Evolutionary conservation across 1,284 basidiomycete species (phyloP), one percentile per base, ranked within the genome.

Genomic region (Cystobasidium sp.): DNA sequence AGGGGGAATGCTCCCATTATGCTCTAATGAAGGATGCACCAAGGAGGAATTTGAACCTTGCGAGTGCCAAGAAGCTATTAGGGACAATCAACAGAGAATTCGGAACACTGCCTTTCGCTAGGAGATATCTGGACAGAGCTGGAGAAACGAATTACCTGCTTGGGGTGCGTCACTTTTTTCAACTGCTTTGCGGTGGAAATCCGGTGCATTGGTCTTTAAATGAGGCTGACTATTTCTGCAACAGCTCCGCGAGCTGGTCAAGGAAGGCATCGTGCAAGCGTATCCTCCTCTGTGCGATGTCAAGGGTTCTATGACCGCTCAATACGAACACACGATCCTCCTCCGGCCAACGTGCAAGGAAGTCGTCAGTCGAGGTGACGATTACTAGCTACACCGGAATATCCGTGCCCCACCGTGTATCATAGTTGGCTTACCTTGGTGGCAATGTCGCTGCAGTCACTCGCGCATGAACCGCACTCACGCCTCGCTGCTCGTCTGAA

Each of bases 101-200:
- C 83, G 95, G 94, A 58, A 95, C 94, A 3, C 84, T 99, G 72
- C 96, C 97, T 4, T 99, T 94, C 84, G 99, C 96, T 83, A 87
- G 96, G 76, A 86, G 97, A 73, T 99, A 99, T 83, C 87, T 99
- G 44, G 97, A 97, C 79, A 88, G 93, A 37, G 84, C 87, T 2
- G 97, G 97, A n/a, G 95, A 98, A 85, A 93, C 89, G 84, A 94
- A 92, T 83, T 97, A 99, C 81, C 85, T 98, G 46, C 86, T 97
- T 44, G 97, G 92, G 65, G 92, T 96, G 78, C 80, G 91, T 85
- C n/a, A n/a, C n/a, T n/a, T n/a, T n/a, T n/a, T n/a, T n/a, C n/a
- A n/a, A n/a, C n/a, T n/a, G n/a, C n/a, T n/a, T n/a, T n/a, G n/a
- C n/a, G n/a, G n/a, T n/a, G n/a, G n/a, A n/a, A n/a, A n/a, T n/a